phyloP scores from a whole-genome alignment of 2,329 filamentous ascomycete genomes.

The Trichoderma atrobrunneum region DNA sequence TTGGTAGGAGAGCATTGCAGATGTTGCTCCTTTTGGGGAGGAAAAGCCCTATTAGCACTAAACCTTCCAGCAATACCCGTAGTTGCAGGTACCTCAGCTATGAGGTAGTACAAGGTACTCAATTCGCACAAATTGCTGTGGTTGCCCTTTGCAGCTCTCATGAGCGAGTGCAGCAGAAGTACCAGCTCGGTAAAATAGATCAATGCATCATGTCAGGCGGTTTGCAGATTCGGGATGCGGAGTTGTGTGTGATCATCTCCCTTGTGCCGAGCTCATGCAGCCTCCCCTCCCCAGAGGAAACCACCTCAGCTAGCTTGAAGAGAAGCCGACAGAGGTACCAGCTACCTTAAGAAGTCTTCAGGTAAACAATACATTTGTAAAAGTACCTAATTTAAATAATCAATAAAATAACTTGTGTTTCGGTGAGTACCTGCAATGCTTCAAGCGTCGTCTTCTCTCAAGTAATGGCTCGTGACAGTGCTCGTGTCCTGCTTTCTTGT shows the following conservation, averaged over 20 bases:
- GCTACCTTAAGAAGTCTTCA: background rate
- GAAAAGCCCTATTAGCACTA: background rate
- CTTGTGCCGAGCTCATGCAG: slow-evolving; percentile 6
- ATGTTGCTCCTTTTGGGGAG: background rate
- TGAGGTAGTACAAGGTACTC: background rate
- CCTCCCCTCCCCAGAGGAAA: background rate
- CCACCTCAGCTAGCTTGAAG: background rate
- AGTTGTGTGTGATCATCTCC: slow-evolving; percentile 11
- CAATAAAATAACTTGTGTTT: background rate
- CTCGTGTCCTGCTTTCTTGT: background rate
- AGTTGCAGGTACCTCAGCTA: background rate
- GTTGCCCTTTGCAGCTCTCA: background rate
- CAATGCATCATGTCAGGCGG: background rate
- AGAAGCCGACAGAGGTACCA: background rate
- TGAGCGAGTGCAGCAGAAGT: background rate
- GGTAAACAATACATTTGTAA: background rate
- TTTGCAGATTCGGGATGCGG: slow-evolving; percentile 7
- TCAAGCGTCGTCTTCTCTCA: background rate
- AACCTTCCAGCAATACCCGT: background rate
- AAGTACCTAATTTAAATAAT: background rate
- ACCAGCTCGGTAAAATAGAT: background rate
- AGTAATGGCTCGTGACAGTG: background rate
- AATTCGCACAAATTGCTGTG: background rate
- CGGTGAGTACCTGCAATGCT: background rate
- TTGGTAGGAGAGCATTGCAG: background rate